phyloP scores from a whole-genome alignment of 148 eudicot genomes.

The Arbutus unedo region DNA sequence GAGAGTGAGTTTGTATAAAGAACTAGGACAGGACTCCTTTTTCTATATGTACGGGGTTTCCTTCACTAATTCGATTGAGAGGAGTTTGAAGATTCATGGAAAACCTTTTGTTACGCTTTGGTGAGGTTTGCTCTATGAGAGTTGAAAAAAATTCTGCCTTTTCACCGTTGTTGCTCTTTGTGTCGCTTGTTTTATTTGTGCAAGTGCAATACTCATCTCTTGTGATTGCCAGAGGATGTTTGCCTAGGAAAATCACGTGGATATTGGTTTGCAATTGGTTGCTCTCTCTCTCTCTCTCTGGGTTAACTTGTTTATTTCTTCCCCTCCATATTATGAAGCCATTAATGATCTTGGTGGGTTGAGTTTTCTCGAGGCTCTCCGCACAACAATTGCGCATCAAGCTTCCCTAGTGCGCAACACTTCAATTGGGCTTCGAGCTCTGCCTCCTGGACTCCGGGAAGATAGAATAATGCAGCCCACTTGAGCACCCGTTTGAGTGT shows the following conservation, averaged over 20 bases:
- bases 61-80: not conserved
- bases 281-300: not conserved
- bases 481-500: not conserved
- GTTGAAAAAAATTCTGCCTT: not conserved
- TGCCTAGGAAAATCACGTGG: not conserved
- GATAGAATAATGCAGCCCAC: not conserved
- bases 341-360: not conserved
- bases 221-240: not conserved
- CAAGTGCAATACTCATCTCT: not conserved
- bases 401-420: not conserved
- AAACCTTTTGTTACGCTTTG: not conserved
- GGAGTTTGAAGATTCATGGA: not conserved
- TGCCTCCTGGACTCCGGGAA: not conserved
- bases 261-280: not conserved
- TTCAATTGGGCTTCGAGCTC: not conserved
- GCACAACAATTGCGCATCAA: not conserved
- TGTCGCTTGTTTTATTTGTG: not conserved
- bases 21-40: not conserved
- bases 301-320: not conserved
- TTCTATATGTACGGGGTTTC: not conserved
- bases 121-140: not conserved
- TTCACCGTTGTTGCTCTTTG: not conserved
- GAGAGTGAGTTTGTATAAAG: not conserved
- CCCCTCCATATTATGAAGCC: not conserved
- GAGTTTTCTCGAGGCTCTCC: not conserved